Conservation (phyloP, 352 stramenopile genomes). For the Globisporangium lucens region DNA sequence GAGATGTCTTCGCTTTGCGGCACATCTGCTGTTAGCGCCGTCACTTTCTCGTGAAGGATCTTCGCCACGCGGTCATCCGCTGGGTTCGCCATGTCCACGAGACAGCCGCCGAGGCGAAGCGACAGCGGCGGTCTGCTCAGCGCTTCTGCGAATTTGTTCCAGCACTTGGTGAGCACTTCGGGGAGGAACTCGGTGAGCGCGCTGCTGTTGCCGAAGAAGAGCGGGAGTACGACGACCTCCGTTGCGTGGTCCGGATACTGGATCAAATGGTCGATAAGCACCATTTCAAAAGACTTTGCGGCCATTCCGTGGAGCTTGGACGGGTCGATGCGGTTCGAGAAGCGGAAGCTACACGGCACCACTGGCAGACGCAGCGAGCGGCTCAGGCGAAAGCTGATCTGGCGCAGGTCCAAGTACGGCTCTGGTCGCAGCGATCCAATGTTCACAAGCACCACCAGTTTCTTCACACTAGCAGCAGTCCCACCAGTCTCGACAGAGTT, state of each 20-base stretch:
- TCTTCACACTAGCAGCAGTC: neutral
- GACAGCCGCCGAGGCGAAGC: conserved; percentile 45
- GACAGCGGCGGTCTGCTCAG: conserved; percentile 17
- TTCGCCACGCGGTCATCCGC: conserved; percentile 56
- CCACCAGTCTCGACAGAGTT: conserved; percentile 4
- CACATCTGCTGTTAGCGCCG: conserved; percentile 27
- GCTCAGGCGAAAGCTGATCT: conserved; percentile 67
- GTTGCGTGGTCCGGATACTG: conserved; percentile 11
- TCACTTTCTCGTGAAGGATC: conserved; percentile 58
- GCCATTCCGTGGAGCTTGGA: conserved; percentile 55
- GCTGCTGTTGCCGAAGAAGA: conserved; percentile 78
- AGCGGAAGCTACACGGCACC: conserved; percentile 72
- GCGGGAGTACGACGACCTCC: conserved; percentile 59
- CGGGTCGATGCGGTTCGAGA: conserved; percentile 67
- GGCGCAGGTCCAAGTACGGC: conserved; percentile 68
- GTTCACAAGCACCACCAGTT: conserved; percentile 61
- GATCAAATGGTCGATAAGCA: conserved; percentile 46
- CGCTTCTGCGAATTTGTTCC: conserved; percentile 11
- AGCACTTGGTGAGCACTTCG: conserved; percentile 47
- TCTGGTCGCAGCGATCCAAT: conserved; percentile 72
- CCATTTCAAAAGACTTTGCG: conserved; percentile 65
- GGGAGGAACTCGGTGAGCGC: conserved; percentile 80
- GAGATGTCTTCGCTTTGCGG: conserved; percentile 31
- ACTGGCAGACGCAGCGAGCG: conserved; percentile 49
- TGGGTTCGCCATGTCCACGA: conserved; percentile 49